Base-by-base conservation (phyloP, 805 yeast species). In the Blastobotrys attinorum region DNA sequence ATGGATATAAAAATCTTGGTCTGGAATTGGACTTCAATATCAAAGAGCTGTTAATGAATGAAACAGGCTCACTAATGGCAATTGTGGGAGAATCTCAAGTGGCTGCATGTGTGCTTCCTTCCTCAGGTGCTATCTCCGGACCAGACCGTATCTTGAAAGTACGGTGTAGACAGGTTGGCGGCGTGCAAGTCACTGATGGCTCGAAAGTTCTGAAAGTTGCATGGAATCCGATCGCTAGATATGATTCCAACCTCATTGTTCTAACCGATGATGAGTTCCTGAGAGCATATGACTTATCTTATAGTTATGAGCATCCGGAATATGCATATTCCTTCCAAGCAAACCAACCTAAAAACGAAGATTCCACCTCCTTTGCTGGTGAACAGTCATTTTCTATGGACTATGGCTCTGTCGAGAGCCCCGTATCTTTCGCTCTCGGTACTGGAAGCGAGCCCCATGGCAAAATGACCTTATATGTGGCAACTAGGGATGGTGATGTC, bases 401-500 rank as follows among this genome's bases (percentile, higher is more conserved):
- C 10, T 20, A 17, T 13, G 33, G 37, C 18, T 47, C 45, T 1
- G 29, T 45, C 7, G 52, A 48, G 8, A 57, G 51, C 15, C 54
- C 64, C 40, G 65, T 70, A 34, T 62, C 78, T 21, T 62, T 72
- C 49, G 42, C 65, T 40, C 66, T 78, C 62, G 77, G 81, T 36
- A 59, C 76, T 2, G 42, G 39, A 1, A 56, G 50, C 2, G 58
- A 55, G 1, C 51, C 54, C 1, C 44, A 47, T 36, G 81, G 80
- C 10, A 67, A 70, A 2, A 53, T 81, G 41, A 71, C 83, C 0
- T 60, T 83, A 17, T 77, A 73, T 52, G 55, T 80, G 6, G 52
- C 77, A 42, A 71, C 72, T 7, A 56, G 62, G 7, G 82, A 77
- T 42, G 78, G 81, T 11, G 84, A 82, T 49, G 47, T 83, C 1